Percentiles rank a stretch among this genome's conserved stretches.
Evolutionary conservation across 108 stramenopile species (phyloP).

Genomic region (Fragilariopsis cylindrus): DNA sequence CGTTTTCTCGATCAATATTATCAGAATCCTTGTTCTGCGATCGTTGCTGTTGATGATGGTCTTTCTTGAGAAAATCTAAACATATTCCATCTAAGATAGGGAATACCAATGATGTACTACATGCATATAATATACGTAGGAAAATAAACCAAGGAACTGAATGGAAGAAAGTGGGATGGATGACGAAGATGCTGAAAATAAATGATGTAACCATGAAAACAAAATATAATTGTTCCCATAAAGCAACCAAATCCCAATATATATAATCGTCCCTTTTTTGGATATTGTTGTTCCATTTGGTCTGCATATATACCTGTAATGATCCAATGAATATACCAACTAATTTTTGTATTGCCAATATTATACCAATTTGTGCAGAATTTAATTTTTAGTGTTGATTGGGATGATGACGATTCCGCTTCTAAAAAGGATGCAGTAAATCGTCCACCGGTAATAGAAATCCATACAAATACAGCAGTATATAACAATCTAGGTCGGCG

Average conservation of each 20-base stretch:
- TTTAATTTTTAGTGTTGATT: not conserved
- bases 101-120: conserved; percentile 31
- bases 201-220: conserved; percentile 38
- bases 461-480: conserved; percentile 44
- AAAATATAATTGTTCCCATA: conserved; percentile 43
- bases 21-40: too few relatives aligned
- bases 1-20: too few relatives aligned
- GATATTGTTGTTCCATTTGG: conserved; percentile 33
- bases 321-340: conserved; percentile 30
- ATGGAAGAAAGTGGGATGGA: conserved; percentile 12
- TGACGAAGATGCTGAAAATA: conserved; percentile 19
- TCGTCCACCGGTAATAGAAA: conserved; percentile 53
- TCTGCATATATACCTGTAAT: conserved; percentile 42
- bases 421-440: conserved; percentile 59
- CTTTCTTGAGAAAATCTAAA: conserved; percentile 45
- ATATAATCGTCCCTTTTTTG: conserved; percentile 40
- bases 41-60: not conserved
- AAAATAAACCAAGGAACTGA: conserved; percentile 33
- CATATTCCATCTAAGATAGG: conserved; percentile 62
- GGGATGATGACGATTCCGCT: conserved; percentile 19
- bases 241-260: conserved; percentile 37
- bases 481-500: conserved; percentile 49
- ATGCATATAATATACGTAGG: conserved; percentile 42
- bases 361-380: conserved; percentile 43
- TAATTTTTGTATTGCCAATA: conserved; percentile 36